Evolutionary conservation across 2,329 filamentous ascomycete genomes (phyloP), one percentile per base, ranked within the genome.

Genomic region (Microascus cirrosus): DNA sequence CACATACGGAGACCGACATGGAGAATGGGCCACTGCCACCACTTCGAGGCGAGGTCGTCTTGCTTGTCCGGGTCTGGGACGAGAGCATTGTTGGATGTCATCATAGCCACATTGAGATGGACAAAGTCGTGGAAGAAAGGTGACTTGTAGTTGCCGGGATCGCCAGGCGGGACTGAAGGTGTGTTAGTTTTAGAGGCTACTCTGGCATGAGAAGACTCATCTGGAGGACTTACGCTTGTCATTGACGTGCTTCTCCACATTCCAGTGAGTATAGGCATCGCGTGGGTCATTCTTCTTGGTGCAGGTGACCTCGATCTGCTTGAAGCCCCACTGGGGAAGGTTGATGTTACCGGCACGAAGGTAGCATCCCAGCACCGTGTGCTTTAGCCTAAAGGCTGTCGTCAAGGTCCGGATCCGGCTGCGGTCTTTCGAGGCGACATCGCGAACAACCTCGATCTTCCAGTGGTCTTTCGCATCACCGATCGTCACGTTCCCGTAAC

Each of bases 11-110:
- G 84, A 69, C 94, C 94, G 59, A 97, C 94, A 66, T 97, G 80
- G 48, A 99, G 84, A 62, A 99, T 84, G 22, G 94, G 94, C 94
- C 94, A 99, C 74, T 99, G 92, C 94, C 94, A 99, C 79, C 92
- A 96, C 63, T 91, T 80, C 15, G 94, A 99, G 35, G 94, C 94
- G 54, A 99, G 83, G 68, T 99, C 94, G 67, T 99, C 94, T 72
- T 99, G 94, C 82, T 99, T 99, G 72, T 99, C 94, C 4, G 94
- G 93, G 68, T 99, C 94, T 3, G 94, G 94, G 22, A 99, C 90
- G 53, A 99, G 84, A 25, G 94, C 94, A 69, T 99, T 99, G 81
- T 99, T 99, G 45, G 94, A 97, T 3, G 94, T 99, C 93, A 97
- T 96, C 94, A 99, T 99, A 62, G 94, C 94, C 61, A 99, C 94